Evolutionary conservation across 768 basidiomycete species (phyloP), one percentile per base, ranked within the genome.

Genomic region (Leccinum arenicola): DNA sequence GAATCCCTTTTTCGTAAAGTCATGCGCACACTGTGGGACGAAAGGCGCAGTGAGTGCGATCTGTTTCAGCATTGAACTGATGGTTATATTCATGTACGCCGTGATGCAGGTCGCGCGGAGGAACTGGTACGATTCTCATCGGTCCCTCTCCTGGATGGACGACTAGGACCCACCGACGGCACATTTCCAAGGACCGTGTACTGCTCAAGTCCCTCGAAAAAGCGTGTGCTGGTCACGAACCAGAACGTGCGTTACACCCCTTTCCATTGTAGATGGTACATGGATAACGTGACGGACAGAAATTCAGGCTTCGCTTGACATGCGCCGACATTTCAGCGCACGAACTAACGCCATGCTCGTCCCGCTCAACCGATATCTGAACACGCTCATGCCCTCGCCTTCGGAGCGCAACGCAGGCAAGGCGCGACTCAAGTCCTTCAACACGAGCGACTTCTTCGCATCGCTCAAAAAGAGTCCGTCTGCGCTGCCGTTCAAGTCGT

Each of bases 281-380:
- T 21, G 53, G 43, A 57, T 55, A 52, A 33, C 49, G 27, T n/a
- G 51, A 33, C 38, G 19, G 9, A 49, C 66, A 91, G 89, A 79
- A 65, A 73, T 86, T 7, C 80, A 82, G 43, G 83, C 83, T 82
- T 84, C 55, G 80, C n/a, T n/a, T n/a, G n/a, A 75, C 55, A 77
- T 96, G 12, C 85, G 92, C 23, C 79, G 84, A 50, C 93, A 98
- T 68, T 93, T 98, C 70, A 85, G 85, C 55, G 84, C 89, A 40
- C 82, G 95, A 49, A 93, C 96, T 1, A 90, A 88, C 19, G 88
- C 88, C 55, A 80, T 98, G 61, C 83, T 98, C 21, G 87, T 91
- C 3, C 96, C 96, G 0, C 81, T 98, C 5, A 88, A 95, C 65
- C 84, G 95, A 63, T 98, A 98, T 77, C 85, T 98, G 45, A 89